Evolutionary conservation across 169 alveolate species (phyloP).

Genomic region (Cyclospora cayetanensis): DNA sequence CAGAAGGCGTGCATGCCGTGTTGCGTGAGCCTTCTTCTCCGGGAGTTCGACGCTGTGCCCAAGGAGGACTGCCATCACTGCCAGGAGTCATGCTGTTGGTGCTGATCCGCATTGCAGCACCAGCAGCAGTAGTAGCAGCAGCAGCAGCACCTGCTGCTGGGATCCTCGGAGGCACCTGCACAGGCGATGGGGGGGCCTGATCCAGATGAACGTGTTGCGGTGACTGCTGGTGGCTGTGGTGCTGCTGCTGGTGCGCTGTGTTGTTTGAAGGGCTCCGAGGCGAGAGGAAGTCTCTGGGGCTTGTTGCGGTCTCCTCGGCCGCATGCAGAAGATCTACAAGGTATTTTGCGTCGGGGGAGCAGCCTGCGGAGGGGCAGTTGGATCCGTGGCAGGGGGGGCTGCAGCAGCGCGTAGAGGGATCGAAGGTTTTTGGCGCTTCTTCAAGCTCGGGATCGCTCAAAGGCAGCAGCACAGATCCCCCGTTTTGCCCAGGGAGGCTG

Average conservation of each 20-base stretch:
- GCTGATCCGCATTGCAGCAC: too few species aligned
- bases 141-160: background rate
- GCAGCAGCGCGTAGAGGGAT: background rate
- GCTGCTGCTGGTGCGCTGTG: background rate
- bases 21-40: too few species aligned
- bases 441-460: background rate
- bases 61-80: too few species aligned
- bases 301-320: background rate
- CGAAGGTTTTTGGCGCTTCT: background rate
- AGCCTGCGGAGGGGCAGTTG: background rate
- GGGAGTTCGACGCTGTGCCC: too few species aligned
- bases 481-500: too few species aligned
- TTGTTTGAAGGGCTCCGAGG: background rate
- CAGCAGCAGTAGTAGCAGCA: background rate
- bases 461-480: background rate
- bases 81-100: too few species aligned
- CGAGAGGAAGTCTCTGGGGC: background rate
- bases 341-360: background rate
- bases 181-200: too few species aligned
- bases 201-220: background rate
- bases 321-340: background rate
- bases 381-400: background rate
- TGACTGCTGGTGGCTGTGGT: background rate
- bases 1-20: too few species aligned
- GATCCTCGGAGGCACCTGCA: too few species aligned